These are phyloP conservation scores for Carex scoparia DNA, from an alignment of 176 grass and related monocot genomes.

Conservation along the genomic window DNA sequence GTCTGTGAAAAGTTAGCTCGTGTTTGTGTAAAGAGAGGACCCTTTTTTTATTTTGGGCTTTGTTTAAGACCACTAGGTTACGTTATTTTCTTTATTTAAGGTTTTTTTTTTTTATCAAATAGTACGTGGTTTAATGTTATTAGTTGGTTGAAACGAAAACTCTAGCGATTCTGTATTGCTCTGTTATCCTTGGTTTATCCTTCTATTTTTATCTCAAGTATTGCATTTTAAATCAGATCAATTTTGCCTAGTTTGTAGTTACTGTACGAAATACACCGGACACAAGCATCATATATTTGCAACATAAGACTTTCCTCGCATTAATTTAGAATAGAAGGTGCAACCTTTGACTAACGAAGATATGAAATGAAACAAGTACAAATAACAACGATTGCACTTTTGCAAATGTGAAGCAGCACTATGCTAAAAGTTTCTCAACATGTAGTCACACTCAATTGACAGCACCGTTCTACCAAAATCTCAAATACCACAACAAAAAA, in stretches of 20 bases:
- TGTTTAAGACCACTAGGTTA: not conserved
- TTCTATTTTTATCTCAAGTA: not conserved
- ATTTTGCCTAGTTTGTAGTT: not conserved
- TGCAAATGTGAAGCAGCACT: not conserved
- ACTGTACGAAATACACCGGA: not conserved
- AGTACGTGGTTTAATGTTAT: not conserved
- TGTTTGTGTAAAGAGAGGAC: conserved; percentile 13
- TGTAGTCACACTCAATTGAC: not conserved
- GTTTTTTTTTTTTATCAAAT: not conserved
- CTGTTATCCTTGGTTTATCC: not conserved
- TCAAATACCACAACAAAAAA: not conserved
- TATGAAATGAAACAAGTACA: not conserved
- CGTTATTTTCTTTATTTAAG: conserved; percentile 3
- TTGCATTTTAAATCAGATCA: not conserved
- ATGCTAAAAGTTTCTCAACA: not conserved
- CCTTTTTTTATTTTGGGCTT: not conserved
- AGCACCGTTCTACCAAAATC: not conserved
- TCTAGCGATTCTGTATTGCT: not conserved
- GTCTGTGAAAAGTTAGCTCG: conserved; percentile 36
- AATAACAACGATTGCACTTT: not conserved
- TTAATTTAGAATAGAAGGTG: not conserved
- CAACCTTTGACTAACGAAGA: not conserved
- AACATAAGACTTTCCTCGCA: not conserved
- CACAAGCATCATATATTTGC: not conserved
- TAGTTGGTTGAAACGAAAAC: not conserved